Evolutionary conservation across 2,329 filamentous ascomycete species (phyloP).

Genomic region (Chaetomium olivaceum): DNA sequence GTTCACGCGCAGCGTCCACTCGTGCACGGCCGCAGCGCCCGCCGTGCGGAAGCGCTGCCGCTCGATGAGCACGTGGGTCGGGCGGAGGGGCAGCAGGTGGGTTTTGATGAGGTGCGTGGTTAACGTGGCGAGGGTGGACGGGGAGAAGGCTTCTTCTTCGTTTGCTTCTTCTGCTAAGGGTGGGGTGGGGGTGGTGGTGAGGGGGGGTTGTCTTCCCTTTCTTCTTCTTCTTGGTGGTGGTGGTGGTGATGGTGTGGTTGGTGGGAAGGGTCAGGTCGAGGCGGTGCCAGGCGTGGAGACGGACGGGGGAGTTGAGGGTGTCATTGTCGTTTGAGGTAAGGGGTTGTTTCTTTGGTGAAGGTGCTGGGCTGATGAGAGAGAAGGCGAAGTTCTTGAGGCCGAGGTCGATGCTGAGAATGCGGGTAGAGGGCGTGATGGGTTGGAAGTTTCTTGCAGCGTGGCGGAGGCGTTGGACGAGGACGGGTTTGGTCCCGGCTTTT

Average conservation of each 20-base stretch:
- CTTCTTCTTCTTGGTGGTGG: background rate
- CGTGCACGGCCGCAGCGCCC: conserved; percentile 65
- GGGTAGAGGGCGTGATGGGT: conserved; percentile 37
- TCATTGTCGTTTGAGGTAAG: background rate
- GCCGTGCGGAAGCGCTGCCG: conserved; percentile 62
- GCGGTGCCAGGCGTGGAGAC: conserved; percentile 33
- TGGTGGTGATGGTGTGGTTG: conserved; percentile 7
- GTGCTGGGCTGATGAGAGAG: conserved; percentile 54
- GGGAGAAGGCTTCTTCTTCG: conserved; percentile 34
- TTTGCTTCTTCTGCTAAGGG: background rate
- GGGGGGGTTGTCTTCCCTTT: too few relatives aligned
- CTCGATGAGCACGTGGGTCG: conserved; percentile 71
- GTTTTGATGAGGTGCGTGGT: conserved; percentile 39
- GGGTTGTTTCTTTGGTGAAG: background rate
- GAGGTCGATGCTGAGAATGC: conserved; percentile 79
- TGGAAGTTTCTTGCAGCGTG: conserved; percentile 37
- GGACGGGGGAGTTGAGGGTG: conserved; percentile 10
- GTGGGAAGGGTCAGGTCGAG: conserved; percentile 30
- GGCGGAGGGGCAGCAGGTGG: conserved; percentile 51
- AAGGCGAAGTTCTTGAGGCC: conserved; percentile 80
- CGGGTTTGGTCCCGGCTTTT: conserved; percentile 59
- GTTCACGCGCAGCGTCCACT: conserved; percentile 84
- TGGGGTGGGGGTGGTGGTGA: background rate
- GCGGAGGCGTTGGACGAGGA: conserved; percentile 53
- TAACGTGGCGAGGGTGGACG: conserved; percentile 39